Evolutionary conservation across 371 early-diverging fungal species (phyloP), one percentile per base, ranked within the genome.

Genomic region (Catenaria anguillulae): DNA sequence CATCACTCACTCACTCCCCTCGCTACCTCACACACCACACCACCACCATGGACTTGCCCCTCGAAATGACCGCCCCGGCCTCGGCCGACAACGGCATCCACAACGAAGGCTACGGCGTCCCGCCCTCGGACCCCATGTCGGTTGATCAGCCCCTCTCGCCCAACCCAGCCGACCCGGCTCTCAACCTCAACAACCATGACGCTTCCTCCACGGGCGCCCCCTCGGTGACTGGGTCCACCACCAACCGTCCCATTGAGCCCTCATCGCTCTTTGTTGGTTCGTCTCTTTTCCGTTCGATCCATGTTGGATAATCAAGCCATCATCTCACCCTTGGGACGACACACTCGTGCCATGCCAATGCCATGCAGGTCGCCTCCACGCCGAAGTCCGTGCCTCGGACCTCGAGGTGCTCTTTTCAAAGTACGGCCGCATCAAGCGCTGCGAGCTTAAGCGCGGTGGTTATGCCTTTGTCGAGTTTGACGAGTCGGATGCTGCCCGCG

Each of bases 381-480:
- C 29, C 52, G 52, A 50, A 8, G 19, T 19, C 15, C 26, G 29
- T 31, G 8, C 8, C 29, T 17, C 8, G 8, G 52, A 50, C 52
- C 52, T 50, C 52, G 26, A 24, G 52, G 15, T 10, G 0, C 52
- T 29, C 2, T 50, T 50, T 12, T 8, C 6, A 10, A 26, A 10
- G 4, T 19, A 50, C 31, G 52, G 52, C 52, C 26, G 31, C 26
- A 50, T 50, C 52, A 26, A 29, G 2, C 52, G 52, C 29, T 50
- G 52, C 52, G 73, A 75, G 40, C 55, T 73, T 37, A 75, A 75
- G 65, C 70, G 66, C 35, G 71, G 72, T 55, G 76, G 76, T 2
- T 75, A 67, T 62, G 76, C 72, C 36, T 75, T 75, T 63, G 64
- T 75, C 33, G 70, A 73, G 64, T 75, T 61, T 58, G 65, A 66